Percentiles rank a stretch among this genome's conserved stretches.
These are phyloP conservation scores for Heliamphora pulchella DNA, from an alignment of 179 eudicot genomes.

Conservation along the genomic window DNA sequence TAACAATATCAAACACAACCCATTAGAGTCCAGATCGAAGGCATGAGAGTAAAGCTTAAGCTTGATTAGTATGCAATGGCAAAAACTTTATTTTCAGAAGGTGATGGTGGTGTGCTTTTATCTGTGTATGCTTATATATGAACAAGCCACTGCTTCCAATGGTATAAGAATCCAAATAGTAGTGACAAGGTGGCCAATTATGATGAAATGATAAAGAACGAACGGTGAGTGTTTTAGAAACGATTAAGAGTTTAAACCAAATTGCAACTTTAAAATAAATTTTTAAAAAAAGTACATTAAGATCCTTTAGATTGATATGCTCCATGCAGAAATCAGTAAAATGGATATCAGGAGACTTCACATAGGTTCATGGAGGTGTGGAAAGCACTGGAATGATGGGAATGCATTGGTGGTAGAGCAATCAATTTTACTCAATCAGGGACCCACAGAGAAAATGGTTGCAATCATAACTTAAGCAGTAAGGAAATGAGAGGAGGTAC, in stretches of 20 bases:
- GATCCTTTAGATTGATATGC: neutral
- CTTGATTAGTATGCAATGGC: constrained; percentile 10
- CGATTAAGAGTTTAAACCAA: neutral
- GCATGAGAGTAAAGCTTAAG: neutral
- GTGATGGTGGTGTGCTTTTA: neutral
- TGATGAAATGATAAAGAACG: neutral
- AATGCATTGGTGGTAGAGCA: neutral
- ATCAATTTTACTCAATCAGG: neutral
- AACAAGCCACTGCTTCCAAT: neutral
- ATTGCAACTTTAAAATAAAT: neutral
- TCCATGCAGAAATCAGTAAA: neutral
- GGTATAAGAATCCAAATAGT: neutral
- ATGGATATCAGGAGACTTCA: neutral
- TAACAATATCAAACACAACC: neutral
- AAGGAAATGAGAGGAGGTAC: neutral
- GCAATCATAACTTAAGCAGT: neutral
- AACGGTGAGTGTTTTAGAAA: neutral
- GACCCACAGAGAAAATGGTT: neutral
- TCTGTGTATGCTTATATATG: neutral
- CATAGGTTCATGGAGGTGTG: too few species aligned
- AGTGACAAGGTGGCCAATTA: neutral
- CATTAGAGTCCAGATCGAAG: neutral
- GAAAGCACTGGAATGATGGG: too few species aligned
- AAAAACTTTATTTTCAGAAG: neutral
- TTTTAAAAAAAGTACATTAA: neutral